Evolutionary conservation across 208 protist species (phyloP).

Genomic region (Trypanosomatidae sp.): DNA sequence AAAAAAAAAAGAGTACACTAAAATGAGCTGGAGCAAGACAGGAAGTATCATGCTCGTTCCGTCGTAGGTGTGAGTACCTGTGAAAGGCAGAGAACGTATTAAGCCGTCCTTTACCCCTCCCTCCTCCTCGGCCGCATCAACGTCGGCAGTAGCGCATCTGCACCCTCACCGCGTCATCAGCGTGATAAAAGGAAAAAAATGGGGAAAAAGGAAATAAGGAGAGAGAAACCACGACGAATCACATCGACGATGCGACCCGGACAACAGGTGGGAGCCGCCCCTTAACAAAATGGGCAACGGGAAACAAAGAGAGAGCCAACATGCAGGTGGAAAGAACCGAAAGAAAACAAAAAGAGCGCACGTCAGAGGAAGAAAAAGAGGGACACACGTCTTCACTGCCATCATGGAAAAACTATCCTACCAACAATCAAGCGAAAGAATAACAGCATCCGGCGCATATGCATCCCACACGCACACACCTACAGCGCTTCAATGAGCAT

Average conservation of each 20-base stretch:
- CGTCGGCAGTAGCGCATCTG: neutral
- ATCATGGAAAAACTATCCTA: neutral
- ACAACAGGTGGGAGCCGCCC: neutral
- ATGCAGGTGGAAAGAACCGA: neutral
- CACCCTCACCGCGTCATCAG: neutral
- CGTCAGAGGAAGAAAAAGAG: neutral
- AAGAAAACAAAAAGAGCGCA: neutral
- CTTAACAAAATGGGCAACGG: neutral
- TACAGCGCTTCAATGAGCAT: neutral
- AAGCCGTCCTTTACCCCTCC: neutral
- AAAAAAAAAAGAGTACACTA: constrained; percentile 5
- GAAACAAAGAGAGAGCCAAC: neutral
- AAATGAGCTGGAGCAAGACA: neutral
- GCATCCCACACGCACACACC: neutral
- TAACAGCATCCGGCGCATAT: neutral
- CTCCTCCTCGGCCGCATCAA: neutral
- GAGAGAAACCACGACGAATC: constrained; percentile 1
- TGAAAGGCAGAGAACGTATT: neutral
- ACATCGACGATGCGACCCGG: neutral
- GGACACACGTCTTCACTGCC: neutral
- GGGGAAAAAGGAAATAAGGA: neutral
- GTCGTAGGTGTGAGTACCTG: neutral
- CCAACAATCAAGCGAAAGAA: neutral
- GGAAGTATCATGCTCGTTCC: neutral
- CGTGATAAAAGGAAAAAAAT: neutral